Percentiles rank a stretch among this genome's conserved stretches.
Conservation (phyloP, 2,329 filamentous ascomycete species). For the Amauroascus verrucosus region DNA sequence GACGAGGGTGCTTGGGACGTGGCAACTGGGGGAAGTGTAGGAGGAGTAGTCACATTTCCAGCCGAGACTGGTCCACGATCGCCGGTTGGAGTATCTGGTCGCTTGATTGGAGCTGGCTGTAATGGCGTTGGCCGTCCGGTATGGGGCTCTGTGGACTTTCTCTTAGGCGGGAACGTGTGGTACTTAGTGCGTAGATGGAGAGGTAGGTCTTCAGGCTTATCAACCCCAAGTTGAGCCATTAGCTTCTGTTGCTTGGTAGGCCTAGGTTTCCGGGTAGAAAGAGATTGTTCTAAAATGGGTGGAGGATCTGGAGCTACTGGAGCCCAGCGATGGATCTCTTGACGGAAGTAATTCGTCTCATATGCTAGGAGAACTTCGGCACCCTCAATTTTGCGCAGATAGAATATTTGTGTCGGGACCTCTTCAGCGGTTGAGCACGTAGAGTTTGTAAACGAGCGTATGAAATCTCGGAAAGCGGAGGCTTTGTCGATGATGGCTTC, state of each 20-base stretch:
- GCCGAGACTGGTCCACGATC: constrained; percentile 24
- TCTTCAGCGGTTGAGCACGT: constrained; percentile 74
- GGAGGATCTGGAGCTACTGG: constrained; percentile 80
- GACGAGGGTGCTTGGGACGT: constrained; percentile 23
- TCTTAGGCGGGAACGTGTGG: constrained; percentile 51
- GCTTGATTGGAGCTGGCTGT: constrained; percentile 24
- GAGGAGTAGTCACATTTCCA: constrained; percentile 27
- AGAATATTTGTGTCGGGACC: constrained; percentile 83
- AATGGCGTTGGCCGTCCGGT: constrained; percentile 22
- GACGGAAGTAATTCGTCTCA: constrained; percentile 96
- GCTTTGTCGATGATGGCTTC: constrained; percentile 80
- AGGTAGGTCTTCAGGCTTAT: constrained; percentile 82
- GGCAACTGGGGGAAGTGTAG: constrained; percentile 15
- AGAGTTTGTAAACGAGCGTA: constrained; percentile 70
- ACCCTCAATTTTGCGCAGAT: constrained; percentile 91
- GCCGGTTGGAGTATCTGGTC: constrained; percentile 22
- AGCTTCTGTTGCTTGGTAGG: constrained; percentile 96
- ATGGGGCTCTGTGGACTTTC: constrained; percentile 53
- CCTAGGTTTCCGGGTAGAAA: constrained; percentile 87
- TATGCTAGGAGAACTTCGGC: constrained; percentile 83
- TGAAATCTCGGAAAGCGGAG: constrained; percentile 70
- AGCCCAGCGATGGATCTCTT: constrained; percentile 89
- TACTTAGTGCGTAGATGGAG: constrained; percentile 71
- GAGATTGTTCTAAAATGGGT: constrained; percentile 72
- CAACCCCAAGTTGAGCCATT: constrained; percentile 76